These are phyloP conservation scores for Penicillium tannophilum DNA, from an alignment of 495 filamentous ascomycete species.

Conservation along the genomic window DNA sequence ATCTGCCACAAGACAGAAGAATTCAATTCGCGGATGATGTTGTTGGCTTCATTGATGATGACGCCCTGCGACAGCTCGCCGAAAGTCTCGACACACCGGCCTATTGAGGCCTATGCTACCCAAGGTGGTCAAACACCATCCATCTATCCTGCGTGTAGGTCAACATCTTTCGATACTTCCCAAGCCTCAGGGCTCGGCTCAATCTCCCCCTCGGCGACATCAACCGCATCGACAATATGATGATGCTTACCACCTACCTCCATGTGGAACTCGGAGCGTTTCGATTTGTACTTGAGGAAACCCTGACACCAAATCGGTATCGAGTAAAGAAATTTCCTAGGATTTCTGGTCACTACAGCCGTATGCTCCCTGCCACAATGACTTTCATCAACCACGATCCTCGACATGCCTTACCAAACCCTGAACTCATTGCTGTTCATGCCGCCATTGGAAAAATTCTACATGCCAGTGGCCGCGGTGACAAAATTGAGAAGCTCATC, in stretches of 20 bases:
- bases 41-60: no score
- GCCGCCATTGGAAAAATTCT: constrained; percentile 15
- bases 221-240: not conserved
- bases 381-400: constrained; percentile 9
- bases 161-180: no score
- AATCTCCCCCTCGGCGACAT: not conserved
- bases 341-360: not conserved
- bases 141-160: no score
- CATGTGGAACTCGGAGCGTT: not conserved
- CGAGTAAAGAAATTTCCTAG: constrained; percentile 4
- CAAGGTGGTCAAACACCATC: no score
- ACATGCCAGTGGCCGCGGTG: constrained; percentile 10
- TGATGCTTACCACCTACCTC: not conserved
- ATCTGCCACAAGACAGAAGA: no score
- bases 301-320: not conserved
- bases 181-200: no score
- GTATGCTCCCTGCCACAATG: not conserved
- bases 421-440: constrained; percentile 10
- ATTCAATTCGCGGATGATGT: no score
- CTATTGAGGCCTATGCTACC: no score
- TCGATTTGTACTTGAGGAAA: not conserved
- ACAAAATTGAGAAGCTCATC: constrained; percentile 7
- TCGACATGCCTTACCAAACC: constrained; percentile 5
- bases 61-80: no score
- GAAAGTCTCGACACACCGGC: no score